These are phyloP conservation scores for Phialocephala sp. DNA, from an alignment of 2,329 filamentous ascomycete species.

Conservation along the genomic window DNA sequence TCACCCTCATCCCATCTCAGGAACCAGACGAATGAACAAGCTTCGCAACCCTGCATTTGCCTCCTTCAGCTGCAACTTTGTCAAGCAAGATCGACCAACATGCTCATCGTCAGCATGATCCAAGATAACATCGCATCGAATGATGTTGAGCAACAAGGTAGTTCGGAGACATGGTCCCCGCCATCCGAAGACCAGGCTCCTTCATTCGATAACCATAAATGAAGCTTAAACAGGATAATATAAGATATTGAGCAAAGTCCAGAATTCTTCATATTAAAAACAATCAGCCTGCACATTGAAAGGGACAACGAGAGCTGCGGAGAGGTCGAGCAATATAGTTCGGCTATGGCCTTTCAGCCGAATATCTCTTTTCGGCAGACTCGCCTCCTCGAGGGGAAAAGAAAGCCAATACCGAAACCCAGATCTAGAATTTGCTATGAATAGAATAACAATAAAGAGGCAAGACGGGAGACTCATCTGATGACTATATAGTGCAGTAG, in stretches of 20 bases:
- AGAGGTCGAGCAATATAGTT: conserved; percentile 14
- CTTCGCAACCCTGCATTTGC: background rate
- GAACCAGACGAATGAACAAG: conserved; percentile 13
- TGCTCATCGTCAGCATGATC: background rate
- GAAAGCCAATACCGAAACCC: conserved; percentile 1
- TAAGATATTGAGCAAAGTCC: background rate
- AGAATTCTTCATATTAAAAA: background rate
- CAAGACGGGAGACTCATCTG: background rate
- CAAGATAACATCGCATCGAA: background rate
- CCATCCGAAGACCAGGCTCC: background rate
- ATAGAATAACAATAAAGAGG: conserved; percentile 10
- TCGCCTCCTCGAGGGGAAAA: conserved; percentile 17
- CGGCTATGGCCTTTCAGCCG: conserved; percentile 22
- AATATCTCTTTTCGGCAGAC: conserved; percentile 9
- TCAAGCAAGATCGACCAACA: background rate
- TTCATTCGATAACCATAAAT: conserved; percentile 6
- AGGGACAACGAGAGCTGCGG: background rate
- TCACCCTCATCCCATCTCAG: background rate
- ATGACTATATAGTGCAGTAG: conserved; percentile 12
- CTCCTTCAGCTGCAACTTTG: background rate
- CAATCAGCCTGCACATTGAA: background rate
- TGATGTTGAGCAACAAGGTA: background rate
- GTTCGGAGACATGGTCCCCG: background rate
- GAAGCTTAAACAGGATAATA: conserved; percentile 10
- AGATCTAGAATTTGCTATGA: conserved; percentile 16